Evolutionary conservation across 1,284 basidiomycete genomes (phyloP).

Genomic region (Cutaneotrichosporon mucoides): DNA sequence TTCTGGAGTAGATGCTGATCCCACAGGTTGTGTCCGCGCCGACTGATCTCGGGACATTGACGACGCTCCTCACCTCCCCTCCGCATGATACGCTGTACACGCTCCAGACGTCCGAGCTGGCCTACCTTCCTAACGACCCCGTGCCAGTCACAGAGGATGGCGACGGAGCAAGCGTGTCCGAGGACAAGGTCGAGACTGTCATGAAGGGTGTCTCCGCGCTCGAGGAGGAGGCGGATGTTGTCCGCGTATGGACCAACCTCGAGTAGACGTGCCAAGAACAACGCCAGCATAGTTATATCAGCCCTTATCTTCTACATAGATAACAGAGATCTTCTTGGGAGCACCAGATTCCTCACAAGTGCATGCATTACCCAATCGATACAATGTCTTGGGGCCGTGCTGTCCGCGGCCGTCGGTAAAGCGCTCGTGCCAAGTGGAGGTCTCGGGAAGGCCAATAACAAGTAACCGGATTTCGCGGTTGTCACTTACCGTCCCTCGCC

Average conservation of each 20-base stretch:
- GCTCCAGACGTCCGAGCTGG: conserved; percentile 34
- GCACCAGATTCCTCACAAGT: too few species aligned
- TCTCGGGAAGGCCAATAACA: background rate
- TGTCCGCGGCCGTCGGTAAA: too few species aligned
- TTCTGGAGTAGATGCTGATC: background rate
- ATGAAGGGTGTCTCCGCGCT: conserved; percentile 30
- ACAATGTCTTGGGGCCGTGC: too few species aligned
- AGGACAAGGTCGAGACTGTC: conserved; percentile 34
- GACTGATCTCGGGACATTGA: conserved; percentile 28
- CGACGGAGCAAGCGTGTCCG: conserved; percentile 20
- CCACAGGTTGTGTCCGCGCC: conserved; percentile 33
- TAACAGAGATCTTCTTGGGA: background rate
- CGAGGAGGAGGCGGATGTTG: conserved; percentile 44
- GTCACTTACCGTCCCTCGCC: too few species aligned
- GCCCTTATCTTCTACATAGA: background rate
- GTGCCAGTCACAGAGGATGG: conserved; percentile 26
- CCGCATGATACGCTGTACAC: conserved; percentile 21
- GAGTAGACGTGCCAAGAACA: too few species aligned
- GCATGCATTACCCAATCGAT: too few species aligned
- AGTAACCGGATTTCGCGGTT: background rate
- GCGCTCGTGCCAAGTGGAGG: too few species aligned
- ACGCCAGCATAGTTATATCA: too few species aligned
- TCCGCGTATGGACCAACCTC: conserved; percentile 48
- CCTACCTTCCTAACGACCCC: conserved; percentile 36
- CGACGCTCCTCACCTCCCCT: conserved; percentile 20